Percentiles rank a stretch among this genome's conserved stretches.
Conservation (phyloP, 495 filamentous ascomycete genomes). For the Articulospora tetracladia region DNA sequence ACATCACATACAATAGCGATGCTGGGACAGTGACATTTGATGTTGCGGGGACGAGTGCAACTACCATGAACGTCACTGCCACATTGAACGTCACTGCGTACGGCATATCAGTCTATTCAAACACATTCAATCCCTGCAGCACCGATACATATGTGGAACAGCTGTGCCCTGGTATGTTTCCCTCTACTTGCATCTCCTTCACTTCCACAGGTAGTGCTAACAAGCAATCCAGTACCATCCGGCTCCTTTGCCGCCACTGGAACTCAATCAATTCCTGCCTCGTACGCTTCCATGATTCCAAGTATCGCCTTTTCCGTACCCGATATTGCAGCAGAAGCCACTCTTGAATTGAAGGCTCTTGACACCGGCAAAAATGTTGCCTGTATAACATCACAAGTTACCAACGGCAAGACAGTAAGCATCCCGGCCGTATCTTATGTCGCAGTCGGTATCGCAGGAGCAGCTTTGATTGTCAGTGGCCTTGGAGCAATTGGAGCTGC, state of each 20-base stretch:
- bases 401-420: constrained; percentile 78
- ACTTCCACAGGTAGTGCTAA: not conserved
- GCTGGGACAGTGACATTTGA: constrained; percentile 76
- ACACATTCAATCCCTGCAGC: constrained; percentile 79
- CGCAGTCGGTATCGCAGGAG: constrained; percentile 83
- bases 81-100: constrained; percentile 77
- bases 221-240: constrained; percentile 54
- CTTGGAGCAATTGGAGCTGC: constrained; percentile 43
- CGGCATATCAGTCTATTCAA: constrained; percentile 75
- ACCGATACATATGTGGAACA: constrained; percentile 56
- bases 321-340: constrained; percentile 85
- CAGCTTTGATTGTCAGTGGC: constrained; percentile 71
- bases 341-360: constrained; percentile 64
- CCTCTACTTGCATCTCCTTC: not conserved
- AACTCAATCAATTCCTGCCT: constrained; percentile 59
- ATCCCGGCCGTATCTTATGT: constrained; percentile 78
- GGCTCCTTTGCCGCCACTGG: constrained; percentile 73
- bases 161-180: constrained; percentile 75
- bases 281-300: constrained; percentile 73
- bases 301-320: constrained; percentile 88
- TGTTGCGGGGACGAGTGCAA: constrained; percentile 70
- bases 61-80: constrained; percentile 66
- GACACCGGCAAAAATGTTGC: constrained; percentile 62
- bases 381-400: constrained; percentile 76
- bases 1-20: constrained; percentile 74